These are phyloP conservation scores for Bacidia gigantensis DNA, from an alignment of 495 filamentous ascomycete genomes.

Conservation along the genomic window DNA sequence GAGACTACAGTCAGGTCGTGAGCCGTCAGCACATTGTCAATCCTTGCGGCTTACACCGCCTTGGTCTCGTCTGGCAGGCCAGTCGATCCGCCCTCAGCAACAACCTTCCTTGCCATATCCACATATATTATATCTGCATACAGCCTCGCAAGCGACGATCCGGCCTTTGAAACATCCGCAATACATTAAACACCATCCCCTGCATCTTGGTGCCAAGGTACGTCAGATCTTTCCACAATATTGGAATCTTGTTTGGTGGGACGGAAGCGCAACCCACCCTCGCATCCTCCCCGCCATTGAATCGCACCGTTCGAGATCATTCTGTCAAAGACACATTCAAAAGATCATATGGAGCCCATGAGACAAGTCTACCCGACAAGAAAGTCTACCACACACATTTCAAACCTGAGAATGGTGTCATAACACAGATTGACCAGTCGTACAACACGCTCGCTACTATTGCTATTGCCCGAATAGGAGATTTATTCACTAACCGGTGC, in stretches of 20 bases:
- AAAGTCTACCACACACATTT: too few relatives aligned
- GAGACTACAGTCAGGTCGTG: not conserved
- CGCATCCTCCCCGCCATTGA: too few relatives aligned
- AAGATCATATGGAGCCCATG: too few relatives aligned
- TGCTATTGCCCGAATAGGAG: too few relatives aligned
- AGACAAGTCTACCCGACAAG: too few relatives aligned
- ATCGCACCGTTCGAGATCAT: too few relatives aligned
- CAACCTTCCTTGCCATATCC: not conserved
- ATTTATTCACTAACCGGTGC: too few relatives aligned
- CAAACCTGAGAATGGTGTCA: too few relatives aligned
- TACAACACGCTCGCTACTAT: too few relatives aligned
- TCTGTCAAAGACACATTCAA: too few relatives aligned
- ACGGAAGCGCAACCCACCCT: not conserved
- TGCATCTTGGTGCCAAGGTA: too few relatives aligned
- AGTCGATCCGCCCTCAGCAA: not conserved
- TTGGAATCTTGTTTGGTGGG: not conserved
- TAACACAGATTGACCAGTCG: too few relatives aligned
- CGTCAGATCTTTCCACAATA: not conserved
- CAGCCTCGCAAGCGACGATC: not conserved
- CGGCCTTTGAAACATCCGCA: not conserved
- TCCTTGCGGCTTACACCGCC: not conserved
- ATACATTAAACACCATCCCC: not conserved
- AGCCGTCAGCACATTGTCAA: not conserved
- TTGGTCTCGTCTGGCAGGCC: not conserved
- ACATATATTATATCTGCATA: not conserved